Evolutionary conservation across 140 eudicot species (phyloP).

Genomic region (Artemisia princeps): DNA sequence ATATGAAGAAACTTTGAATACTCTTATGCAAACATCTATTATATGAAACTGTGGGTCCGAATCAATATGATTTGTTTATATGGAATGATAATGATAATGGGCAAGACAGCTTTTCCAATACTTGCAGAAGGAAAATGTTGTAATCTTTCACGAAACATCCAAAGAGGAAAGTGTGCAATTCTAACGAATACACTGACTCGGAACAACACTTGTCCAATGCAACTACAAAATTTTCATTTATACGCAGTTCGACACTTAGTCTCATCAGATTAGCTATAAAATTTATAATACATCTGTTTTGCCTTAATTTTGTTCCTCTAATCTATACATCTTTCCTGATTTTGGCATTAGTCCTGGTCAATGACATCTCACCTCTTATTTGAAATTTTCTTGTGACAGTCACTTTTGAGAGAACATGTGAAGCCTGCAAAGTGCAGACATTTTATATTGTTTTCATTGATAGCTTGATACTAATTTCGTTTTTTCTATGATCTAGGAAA

Average conservation of each 20-base stretch:
- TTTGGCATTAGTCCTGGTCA: too few relatives aligned
- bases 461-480: conserved; percentile 13
- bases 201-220: too few relatives aligned
- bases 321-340: too few relatives aligned
- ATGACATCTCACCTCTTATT: too few relatives aligned
- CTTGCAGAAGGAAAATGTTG: neutral
- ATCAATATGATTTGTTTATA: neutral
- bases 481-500: conserved; percentile 41
- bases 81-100: neutral
- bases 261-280: too few relatives aligned
- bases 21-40: conserved; percentile 1
- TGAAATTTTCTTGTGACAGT: too few relatives aligned
- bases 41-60: neutral
- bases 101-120: neutral
- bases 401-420: neutral
- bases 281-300: too few relatives aligned
- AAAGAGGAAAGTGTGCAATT: too few relatives aligned
- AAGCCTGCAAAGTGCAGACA: neutral
- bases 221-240: neutral
- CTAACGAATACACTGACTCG: too few relatives aligned
- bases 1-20: neutral
- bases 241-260: neutral
- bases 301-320: too few relatives aligned
- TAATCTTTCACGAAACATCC: too few relatives aligned
- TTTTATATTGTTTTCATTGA: neutral